These are phyloP conservation scores for Boletus rufocinnamomeus DNA, from an alignment of 768 basidiomycete species.

Conservation along the genomic window DNA sequence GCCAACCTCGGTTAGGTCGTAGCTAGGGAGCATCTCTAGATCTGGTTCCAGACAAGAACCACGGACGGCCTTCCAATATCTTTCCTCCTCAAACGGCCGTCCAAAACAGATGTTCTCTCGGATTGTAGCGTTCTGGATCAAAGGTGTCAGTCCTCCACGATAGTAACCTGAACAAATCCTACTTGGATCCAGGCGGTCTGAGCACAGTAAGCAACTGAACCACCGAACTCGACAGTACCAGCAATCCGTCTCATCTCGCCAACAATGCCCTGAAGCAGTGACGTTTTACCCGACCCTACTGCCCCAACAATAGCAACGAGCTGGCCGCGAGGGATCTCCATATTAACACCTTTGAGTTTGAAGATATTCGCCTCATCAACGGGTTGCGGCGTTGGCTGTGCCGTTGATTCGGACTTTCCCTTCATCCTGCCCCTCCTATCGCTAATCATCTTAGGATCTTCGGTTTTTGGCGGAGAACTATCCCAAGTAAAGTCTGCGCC, in stretches of 20 bases:
- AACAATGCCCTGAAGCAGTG: slow-evolving; percentile 70
- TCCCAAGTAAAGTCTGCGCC: slow-evolving; percentile 89
- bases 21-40: slow-evolving; percentile 71
- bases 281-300: slow-evolving; percentile 57
- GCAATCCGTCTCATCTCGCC: slow-evolving; percentile 79
- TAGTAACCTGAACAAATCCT: slow-evolving; percentile 1
- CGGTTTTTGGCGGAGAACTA: slow-evolving; percentile 57
- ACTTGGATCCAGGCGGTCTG: slow-evolving; percentile 93
- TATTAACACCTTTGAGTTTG: slow-evolving; percentile 60
- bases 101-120: slow-evolving; percentile 92
- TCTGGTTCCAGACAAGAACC: slow-evolving; percentile 82
- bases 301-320: slow-evolving; percentile 85
- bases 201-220: slow-evolving; percentile 77
- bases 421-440: slow-evolving; percentile 11
- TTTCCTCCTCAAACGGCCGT: slow-evolving; percentile 73
- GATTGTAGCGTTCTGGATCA: slow-evolving; percentile 70
- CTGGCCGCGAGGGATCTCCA: slow-evolving; percentile 73
- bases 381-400: slow-evolving; percentile 32
- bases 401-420: slow-evolving; percentile 21
- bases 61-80: slow-evolving; percentile 78
- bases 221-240: slow-evolving; percentile 73
- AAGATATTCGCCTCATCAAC: slow-evolving; percentile 50
- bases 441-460: slow-evolving; percentile 25
- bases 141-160: neutral
- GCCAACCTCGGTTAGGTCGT: slow-evolving; percentile 84